Evolutionary conservation across 768 basidiomycete species (phyloP).

Genomic region (Hypsizygus marmoreus): DNA sequence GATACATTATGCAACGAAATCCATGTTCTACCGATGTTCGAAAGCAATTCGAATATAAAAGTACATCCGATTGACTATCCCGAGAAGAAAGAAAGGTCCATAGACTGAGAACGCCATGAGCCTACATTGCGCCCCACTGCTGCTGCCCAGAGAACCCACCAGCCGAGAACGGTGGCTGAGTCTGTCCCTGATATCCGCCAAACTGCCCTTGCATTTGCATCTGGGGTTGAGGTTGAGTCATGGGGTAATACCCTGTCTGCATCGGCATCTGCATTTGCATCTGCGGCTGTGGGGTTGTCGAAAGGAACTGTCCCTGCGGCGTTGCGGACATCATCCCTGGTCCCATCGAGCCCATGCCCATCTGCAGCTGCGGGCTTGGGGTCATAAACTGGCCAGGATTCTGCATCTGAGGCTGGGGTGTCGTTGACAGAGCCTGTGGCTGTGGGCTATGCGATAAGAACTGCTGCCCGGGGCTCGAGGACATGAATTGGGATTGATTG

Average conservation of each 20-base stretch:
- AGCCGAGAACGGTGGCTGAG: constrained; percentile 11
- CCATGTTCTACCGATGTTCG: too few species aligned
- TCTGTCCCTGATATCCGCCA: constrained; percentile 22
- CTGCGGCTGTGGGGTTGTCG: constrained; percentile 32
- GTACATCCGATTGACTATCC: too few species aligned
- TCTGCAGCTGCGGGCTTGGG: constrained; percentile 29
- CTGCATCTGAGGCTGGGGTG: constrained; percentile 20
- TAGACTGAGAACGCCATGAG: too few species aligned
- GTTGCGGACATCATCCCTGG: constrained; percentile 14
- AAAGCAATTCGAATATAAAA: too few species aligned
- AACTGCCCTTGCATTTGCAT: constrained; percentile 23
- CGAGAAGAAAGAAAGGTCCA: too few species aligned
- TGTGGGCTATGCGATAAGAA: constrained; percentile 39
- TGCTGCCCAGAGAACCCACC: constrained; percentile 18
- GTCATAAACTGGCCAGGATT: constrained; percentile 21
- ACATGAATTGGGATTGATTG: constrained; percentile 30
- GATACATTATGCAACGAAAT: too few species aligned
- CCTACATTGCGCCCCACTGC: constrained; percentile 43
- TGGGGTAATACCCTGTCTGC: constrained; percentile 10
- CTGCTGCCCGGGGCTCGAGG: constrained; percentile 36
- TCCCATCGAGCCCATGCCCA: constrained; percentile 14
- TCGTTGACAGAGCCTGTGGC: constrained; percentile 17
- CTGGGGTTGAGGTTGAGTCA: constrained; percentile 12
- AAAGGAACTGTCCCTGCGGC: constrained; percentile 26
- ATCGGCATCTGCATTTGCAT: constrained; percentile 16